Evolutionary conservation across 768 basidiomycete genomes (phyloP).

Genomic region (Dacryopinax spathularia): DNA sequence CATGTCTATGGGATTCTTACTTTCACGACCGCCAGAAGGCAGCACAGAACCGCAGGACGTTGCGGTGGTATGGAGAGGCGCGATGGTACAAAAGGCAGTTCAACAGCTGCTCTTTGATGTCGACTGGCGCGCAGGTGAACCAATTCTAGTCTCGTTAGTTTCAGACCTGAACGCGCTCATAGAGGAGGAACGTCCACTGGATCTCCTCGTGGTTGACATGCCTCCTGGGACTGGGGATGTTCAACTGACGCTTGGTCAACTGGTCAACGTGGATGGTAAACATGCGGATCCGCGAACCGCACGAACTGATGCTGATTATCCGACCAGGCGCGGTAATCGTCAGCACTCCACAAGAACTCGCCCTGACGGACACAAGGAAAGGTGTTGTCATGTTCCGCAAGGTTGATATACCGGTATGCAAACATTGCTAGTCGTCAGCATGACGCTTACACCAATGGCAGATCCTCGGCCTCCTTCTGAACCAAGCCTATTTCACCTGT

Average conservation of each 20-base stretch:
- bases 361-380: slow-evolving; percentile 79
- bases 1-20: slow-evolving; percentile 96
- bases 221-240: slow-evolving; percentile 97
- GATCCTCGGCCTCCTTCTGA: slow-evolving; percentile 79
- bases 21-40: slow-evolving; percentile 40
- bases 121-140: slow-evolving; percentile 55
- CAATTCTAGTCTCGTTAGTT: slow-evolving; percentile 5
- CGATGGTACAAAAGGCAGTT: slow-evolving; percentile 97
- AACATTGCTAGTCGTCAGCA: no score
- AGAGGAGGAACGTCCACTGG: slow-evolving; percentile 37
- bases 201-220: slow-evolving; percentile 86
- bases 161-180: slow-evolving; percentile 17
- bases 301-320: neutral
- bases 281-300: neutral
- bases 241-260: slow-evolving; percentile 76
- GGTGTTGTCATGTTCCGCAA: slow-evolving; percentile 89
- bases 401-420: slow-evolving; percentile 64
- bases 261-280: slow-evolving; percentile 67
- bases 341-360: slow-evolving; percentile 90
- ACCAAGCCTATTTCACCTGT: slow-evolving; percentile 75
- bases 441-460: slow-evolving; percentile 23
- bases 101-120: slow-evolving; percentile 94
- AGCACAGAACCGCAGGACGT: slow-evolving; percentile 46
- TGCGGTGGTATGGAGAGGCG: slow-evolving; percentile 85
- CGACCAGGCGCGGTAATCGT: slow-evolving; percentile 74